Base-by-base conservation (phyloP, 371 early-diverging fungal genomes). In the Syncephalastrum sp. region DNA sequence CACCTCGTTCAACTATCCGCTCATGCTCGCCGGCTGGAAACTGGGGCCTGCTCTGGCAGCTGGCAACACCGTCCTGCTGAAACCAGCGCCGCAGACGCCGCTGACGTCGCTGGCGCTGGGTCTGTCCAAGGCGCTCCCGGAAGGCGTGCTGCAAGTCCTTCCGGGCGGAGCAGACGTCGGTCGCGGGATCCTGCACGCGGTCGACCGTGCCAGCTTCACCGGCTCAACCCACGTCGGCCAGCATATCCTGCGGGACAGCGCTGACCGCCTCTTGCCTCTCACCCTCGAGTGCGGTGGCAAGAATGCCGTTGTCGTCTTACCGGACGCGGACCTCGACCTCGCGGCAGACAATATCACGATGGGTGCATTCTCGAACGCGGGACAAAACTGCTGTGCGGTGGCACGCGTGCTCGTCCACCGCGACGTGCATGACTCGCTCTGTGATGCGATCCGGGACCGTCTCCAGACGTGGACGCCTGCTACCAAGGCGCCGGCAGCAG, bases 201-300 rank as follows among this genome's bases (percentile, higher is more conserved):
- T 69, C 17, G 71, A 73, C 50, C 72, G 72, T 47, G 58, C 61
- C 0, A 72, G 73, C 19, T 75, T 78, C 47, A 78, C 79, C 8
- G 97, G 97, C 14, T 89, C 88, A 0, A 88, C 89, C 3, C 56
- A 43, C 2, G 84, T 80, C n/a, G 92, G 95, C 17, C 86, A 90
- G 56, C 72, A 75, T 24, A 85, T 95, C 59, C 80, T 89, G 74
- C 74, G 75, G 12, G 75, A 77, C 4, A 82, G 88, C n/a, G 84
- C 91, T 2, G 75, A 74, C 24, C 73, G 74, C 24, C 75, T 92
- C 38, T 85, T 84, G 50, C 69, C 82, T 1, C 70, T 89, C 16
- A 82, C 89, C 1, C 79, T 96, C 16, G 95, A 96, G 70, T 87
- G 95, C 23, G 95, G 96, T 50, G 96, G 96, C 42, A 96, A 96